Evolutionary conservation across 805 yeast genomes (phyloP).

Genomic region (Metschnikowia lochheadii): DNA sequence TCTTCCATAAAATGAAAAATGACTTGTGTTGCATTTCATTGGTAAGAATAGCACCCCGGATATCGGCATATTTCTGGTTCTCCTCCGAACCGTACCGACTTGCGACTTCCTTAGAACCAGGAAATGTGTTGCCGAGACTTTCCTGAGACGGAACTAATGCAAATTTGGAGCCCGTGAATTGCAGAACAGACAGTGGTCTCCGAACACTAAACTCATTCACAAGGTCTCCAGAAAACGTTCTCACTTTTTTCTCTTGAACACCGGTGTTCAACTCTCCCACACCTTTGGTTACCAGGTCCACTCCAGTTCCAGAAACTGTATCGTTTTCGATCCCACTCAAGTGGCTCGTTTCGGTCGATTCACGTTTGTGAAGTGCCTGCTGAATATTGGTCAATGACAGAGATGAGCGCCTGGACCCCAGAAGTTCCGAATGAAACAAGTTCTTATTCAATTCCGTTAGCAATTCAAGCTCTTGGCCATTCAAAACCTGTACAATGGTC

Average conservation of each 20-base stretch:
- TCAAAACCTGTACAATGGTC: slow-evolving; percentile 28
- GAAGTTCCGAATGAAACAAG: slow-evolving; percentile 31
- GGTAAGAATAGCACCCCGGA: slow-evolving; percentile 37
- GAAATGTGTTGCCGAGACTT: not conserved
- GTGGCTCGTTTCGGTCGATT: no score
- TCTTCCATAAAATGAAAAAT: slow-evolving; percentile 32
- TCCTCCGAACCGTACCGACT: slow-evolving; percentile 9
- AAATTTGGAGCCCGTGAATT: slow-evolving; percentile 26
- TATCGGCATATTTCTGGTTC: slow-evolving; percentile 16
- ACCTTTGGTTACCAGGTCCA: no score
- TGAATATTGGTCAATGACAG: slow-evolving; percentile 30
- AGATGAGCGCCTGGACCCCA: slow-evolving; percentile 28
- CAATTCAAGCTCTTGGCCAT: slow-evolving; percentile 33
- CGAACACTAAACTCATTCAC: not conserved
- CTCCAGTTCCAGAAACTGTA: no score
- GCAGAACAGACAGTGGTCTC: slow-evolving; percentile 26
- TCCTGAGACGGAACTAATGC: slow-evolving; percentile 28
- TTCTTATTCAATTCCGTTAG: slow-evolving; percentile 35
- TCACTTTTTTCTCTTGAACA: no score
- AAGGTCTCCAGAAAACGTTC: not conserved
- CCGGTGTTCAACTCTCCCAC: no score
- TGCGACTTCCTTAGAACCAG: slow-evolving; percentile 7
- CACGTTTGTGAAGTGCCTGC: not conserved
- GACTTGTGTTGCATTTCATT: slow-evolving; percentile 36
- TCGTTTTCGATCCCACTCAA: no score